A percentile compares a stretch with the other conserved stretches of the same genome.
These are phyloP conservation scores for Fusarium paranaense DNA, from an alignment of 2,329 filamentous ascomycete genomes.

Conservation along the genomic window DNA sequence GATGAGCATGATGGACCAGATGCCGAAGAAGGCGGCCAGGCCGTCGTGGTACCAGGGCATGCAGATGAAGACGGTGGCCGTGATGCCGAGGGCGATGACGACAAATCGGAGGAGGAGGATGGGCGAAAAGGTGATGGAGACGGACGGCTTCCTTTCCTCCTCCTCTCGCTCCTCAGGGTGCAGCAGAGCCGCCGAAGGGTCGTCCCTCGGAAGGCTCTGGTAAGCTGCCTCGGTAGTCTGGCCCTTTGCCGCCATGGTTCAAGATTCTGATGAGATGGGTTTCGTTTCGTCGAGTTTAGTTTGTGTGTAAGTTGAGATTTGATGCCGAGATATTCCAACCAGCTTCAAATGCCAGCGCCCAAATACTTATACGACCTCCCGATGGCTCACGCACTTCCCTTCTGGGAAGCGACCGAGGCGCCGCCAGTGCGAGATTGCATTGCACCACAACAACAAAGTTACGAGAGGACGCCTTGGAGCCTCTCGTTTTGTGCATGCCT, in stretches of 20 bases:
- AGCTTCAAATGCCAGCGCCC: not conserved
- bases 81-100: constrained; percentile 27
- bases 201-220: constrained; percentile 32
- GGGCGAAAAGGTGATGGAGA: constrained; percentile 31
- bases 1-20: constrained; percentile 18
- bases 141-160: constrained; percentile 16
- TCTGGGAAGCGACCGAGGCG: constrained; percentile 21
- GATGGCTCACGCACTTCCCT: not conserved
- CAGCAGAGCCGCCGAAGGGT: constrained; percentile 29
- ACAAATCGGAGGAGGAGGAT: constrained; percentile 28
- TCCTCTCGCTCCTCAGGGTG: constrained; percentile 19
- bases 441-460: not conserved
- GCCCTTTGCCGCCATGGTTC: constrained; percentile 31
- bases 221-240: constrained; percentile 18
- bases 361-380: constrained; percentile 19
- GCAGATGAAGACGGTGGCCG: constrained; percentile 26
- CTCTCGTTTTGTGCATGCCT: constrained; percentile 21
- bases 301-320: not conserved
- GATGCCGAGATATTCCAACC: not conserved
- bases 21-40: constrained; percentile 20
- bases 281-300: not conserved
- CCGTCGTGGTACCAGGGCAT: not conserved
- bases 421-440: not conserved
- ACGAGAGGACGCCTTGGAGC: not conserved
- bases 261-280: not conserved